Conservation (phyloP, 768 basidiomycete species). For the Termitomyces heimii region DNA sequence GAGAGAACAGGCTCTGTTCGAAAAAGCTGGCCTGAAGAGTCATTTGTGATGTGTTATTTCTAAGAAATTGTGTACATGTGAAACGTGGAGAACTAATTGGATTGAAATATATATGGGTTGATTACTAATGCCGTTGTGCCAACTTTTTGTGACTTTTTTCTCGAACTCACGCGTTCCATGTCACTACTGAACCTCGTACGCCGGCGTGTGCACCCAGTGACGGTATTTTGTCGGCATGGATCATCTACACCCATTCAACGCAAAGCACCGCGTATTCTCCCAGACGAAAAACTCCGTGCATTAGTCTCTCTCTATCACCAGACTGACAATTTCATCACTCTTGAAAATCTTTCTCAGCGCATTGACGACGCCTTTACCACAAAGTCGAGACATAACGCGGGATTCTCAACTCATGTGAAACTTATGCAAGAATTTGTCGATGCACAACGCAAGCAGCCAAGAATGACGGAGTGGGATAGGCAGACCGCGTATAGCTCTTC, state of each 20-base stretch:
- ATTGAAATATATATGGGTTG: neutral
- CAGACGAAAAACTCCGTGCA: slow-evolving; percentile 59
- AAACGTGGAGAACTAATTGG: neutral
- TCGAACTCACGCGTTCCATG: slow-evolving; percentile 5
- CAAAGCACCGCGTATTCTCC: slow-evolving; percentile 30
- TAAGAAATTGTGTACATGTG: neutral
- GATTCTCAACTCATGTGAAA: slow-evolving; percentile 9
- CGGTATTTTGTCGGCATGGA: slow-evolving; percentile 12
- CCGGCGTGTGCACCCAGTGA: slow-evolving; percentile 5
- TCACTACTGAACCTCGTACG: slow-evolving; percentile 10
- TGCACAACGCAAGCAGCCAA: slow-evolving; percentile 25
- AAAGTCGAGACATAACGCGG: neutral
- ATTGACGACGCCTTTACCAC: slow-evolving; percentile 59
- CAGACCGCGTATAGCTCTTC: slow-evolving; percentile 1
- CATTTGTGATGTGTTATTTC: slow-evolving; percentile 25
- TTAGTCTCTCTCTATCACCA: slow-evolving; percentile 78
- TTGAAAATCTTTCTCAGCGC: slow-evolving; percentile 54
- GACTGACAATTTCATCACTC: slow-evolving; percentile 62
- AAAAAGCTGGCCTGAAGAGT: slow-evolving; percentile 55
- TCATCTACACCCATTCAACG: slow-evolving; percentile 17
- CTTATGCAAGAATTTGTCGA: slow-evolving; percentile 16
- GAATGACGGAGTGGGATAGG: slow-evolving; percentile 31
- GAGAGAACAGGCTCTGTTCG: slow-evolving; percentile 56
- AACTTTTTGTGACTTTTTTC: neutral
- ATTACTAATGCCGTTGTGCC: neutral